phyloP scores from a whole-genome alignment of 176 grass and related monocot genomes.

The Eragrostis nindensis region DNA sequence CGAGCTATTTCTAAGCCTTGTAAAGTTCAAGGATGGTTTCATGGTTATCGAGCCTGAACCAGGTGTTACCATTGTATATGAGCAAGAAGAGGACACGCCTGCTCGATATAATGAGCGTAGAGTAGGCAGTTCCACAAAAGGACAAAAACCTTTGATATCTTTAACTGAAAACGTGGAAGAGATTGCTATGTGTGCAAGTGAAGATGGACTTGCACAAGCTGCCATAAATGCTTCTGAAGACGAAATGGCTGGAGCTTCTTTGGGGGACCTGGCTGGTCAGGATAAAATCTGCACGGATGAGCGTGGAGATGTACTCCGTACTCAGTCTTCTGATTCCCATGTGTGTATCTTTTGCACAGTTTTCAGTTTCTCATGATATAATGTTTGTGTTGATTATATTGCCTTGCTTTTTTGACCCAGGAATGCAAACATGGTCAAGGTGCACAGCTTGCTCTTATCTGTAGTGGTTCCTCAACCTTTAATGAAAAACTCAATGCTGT shows the following conservation, averaged over 20 bases:
- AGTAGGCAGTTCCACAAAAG: neutral
- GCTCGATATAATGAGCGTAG: conserved; percentile 19
- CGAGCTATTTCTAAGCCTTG: no score
- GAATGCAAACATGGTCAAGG: conserved; percentile 28
- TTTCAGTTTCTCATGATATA: conserved; percentile 3
- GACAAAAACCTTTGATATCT: neutral
- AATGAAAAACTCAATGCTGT: conserved; percentile 59
- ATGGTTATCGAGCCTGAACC: no score
- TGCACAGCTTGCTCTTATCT: conserved; percentile 34
- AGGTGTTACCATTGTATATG: no score
- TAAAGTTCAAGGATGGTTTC: no score
- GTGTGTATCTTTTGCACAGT: conserved; percentile 31
- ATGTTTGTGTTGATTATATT: neutral
- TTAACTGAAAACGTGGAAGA: conserved; percentile 20
- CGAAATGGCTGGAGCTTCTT: no score
- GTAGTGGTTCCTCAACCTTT: conserved; percentile 46
- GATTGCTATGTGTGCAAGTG: neutral
- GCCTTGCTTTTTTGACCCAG: conserved; percentile 29
- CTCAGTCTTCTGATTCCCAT: conserved; percentile 16
- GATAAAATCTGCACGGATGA: conserved; percentile 29
- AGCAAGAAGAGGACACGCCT: neutral
- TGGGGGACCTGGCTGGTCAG: conserved; percentile 4
- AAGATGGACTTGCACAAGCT: neutral
- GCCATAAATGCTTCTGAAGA: neutral
- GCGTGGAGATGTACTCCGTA: conserved; percentile 4